Base-by-base conservation (phyloP, 805 yeast genomes). In the Spathaspora girioi region DNA sequence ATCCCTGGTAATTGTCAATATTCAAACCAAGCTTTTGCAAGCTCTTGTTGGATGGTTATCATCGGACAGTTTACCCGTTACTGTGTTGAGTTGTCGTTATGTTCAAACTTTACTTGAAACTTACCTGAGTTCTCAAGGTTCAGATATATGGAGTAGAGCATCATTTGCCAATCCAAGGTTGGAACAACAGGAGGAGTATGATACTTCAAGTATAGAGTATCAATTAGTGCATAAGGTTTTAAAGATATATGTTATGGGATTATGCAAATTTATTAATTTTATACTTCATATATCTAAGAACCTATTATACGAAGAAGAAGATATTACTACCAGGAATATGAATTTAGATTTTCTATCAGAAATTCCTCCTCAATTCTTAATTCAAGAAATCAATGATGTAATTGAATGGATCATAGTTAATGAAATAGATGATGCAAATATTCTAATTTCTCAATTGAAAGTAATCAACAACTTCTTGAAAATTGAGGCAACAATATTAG, bases 301-400 rank as follows among this genome's bases (percentile, higher is more conserved):
- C n/a, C 85, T 82, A 8, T 69, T 86, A 10, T 81, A 79, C 55
- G 90, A 87, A 60, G 94, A 86, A 59, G 94, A 87, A 61, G 96
- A 88, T 66, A 68, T 87, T 31, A 83, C 83, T 50, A 79, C 86
- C 1, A 80, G 85, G 57, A 74, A 76, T 12, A 81, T 85, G 83
- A 83, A 82, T 38, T 58, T 73, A 76, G 59, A 56, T 53, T 69
- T 68, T 49, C 62, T 72, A 45, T 46, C 48, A 12, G 61, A 57
- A 45, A 59, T 69, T 7, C 51, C 64, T 11, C 48, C 61, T 3
- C 60, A 58, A 17, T 54, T 57, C 7, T 63, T 69, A 0, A 31
- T 60, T 5, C 56, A 58, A 7, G 68, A 64, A n/a, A 52, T 83
- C 6, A 64, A 70, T 3, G 53, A 52, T 7, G 60, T 79, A 1